Evolutionary conservation across 371 early-diverging fungal genomes (phyloP).

Genomic region (Actinomortierella ambigua): DNA sequence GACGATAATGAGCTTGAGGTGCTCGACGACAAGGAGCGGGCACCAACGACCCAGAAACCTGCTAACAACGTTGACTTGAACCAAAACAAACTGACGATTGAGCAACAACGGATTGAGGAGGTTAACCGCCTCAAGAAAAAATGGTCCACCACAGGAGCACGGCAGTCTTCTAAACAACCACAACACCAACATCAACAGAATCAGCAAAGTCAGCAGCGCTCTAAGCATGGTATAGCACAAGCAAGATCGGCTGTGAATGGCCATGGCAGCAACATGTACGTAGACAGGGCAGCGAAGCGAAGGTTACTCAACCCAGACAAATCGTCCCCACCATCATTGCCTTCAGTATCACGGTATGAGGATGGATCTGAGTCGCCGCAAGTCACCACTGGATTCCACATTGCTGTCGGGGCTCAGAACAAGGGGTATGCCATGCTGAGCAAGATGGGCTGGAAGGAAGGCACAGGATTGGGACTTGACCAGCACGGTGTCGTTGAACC

Average conservation of each 20-base stretch:
- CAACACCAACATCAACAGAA: background rate
- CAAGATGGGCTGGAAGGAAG: constrained; percentile 53
- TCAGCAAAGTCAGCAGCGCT: background rate
- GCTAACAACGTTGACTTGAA: constrained; percentile 11
- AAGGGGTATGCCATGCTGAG: constrained; percentile 49
- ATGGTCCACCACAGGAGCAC: constrained; percentile 19
- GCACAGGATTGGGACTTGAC: constrained; percentile 43
- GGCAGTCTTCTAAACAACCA: background rate
- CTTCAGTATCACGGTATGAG: background rate
- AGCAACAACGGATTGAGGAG: constrained; percentile 46
- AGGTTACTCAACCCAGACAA: constrained; percentile 41
- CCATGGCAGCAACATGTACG: constrained; percentile 12
- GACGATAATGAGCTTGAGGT: constrained; percentile 51
- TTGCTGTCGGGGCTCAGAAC: constrained; percentile 36
- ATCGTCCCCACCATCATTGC: constrained; percentile 12
- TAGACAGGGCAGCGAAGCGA: constrained; percentile 47
- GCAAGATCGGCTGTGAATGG: background rate
- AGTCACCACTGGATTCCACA: constrained; percentile 23
- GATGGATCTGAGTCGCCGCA: background rate
- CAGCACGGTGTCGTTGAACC: constrained; percentile 48
- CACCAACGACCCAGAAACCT: background rate
- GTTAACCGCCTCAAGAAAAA: constrained; percentile 47
- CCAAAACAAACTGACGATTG: constrained; percentile 26
- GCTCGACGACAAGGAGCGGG: constrained; percentile 27
- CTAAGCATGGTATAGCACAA: background rate